Evolutionary conservation across 495 filamentous ascomycete species (phyloP).

Genomic region (Penicillium malachiteum): DNA sequence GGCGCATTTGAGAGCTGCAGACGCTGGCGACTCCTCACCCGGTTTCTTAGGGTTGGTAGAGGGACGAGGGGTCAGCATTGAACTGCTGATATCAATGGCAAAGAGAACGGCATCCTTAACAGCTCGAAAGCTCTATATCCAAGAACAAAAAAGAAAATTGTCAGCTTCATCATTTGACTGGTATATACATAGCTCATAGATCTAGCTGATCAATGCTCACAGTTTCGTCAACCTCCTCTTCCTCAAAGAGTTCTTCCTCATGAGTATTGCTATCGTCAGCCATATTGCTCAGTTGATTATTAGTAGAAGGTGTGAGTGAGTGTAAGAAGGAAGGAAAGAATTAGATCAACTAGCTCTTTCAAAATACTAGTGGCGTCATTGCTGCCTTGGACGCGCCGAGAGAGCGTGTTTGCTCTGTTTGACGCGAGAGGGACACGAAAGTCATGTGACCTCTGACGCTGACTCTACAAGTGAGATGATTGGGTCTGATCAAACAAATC

Average conservation of each 20-base stretch:
- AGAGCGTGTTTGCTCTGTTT: neutral
- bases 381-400: conserved; percentile 28
- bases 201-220: conserved; percentile 40
- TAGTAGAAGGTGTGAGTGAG: neutral
- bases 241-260: conserved; percentile 57
- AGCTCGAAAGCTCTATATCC: conserved; percentile 73
- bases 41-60: conserved; percentile 67
- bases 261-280: conserved; percentile 40
- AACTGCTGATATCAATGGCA: conserved; percentile 89
- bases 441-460: conserved; percentile 40
- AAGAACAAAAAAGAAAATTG: neutral
- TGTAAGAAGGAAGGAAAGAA: conserved; percentile 1
- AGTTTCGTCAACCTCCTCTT: conserved; percentile 70
- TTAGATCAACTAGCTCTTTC: neutral
- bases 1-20: conserved; percentile 89
- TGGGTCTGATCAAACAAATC: conserved; percentile 13
- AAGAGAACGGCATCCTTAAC: conserved; percentile 97
- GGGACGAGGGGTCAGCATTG: conserved; percentile 75
- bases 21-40: conserved; percentile 65
- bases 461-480: conserved; percentile 27
- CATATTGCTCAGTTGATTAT: conserved; percentile 27
- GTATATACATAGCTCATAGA: neutral
- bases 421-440: conserved; percentile 38
- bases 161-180: conserved; percentile 5
- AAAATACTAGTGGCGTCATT: conserved; percentile 6